Evolutionary conservation across 106 monocot genomes (phyloP).

Genomic region (Dendrobium officinale): DNA sequence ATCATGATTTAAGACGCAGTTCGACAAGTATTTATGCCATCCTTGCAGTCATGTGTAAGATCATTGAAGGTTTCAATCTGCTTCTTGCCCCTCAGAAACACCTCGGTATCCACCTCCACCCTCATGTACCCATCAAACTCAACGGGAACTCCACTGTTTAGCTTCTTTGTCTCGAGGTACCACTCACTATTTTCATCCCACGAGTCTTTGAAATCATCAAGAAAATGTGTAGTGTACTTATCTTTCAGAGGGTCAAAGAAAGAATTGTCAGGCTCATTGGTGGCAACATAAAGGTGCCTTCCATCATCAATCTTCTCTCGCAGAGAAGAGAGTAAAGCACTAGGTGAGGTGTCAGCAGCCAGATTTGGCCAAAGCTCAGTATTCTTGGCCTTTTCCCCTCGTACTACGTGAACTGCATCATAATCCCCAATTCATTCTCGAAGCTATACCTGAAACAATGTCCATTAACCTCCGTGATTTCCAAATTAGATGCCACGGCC

Average conservation of each 20-base stretch:
- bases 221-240: slow-evolving; percentile 57
- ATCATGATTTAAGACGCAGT: slow-evolving; percentile 5
- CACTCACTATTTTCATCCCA: slow-evolving; percentile 86
- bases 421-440: slow-evolving; percentile 83
- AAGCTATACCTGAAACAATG: slow-evolving; percentile 65
- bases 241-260: slow-evolving; percentile 76
- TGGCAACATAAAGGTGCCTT: slow-evolving; percentile 70
- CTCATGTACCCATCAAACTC: slow-evolving; percentile 96
- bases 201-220: slow-evolving; percentile 74
- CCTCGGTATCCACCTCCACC: slow-evolving; percentile 68
- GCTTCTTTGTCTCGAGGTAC: slow-evolving; percentile 63
- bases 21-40: slow-evolving; percentile 64
- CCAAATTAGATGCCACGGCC: slow-evolving; percentile 74
- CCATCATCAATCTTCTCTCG: slow-evolving; percentile 62
- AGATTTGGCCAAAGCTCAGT: slow-evolving; percentile 58
- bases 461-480: slow-evolving; percentile 69
- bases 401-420: slow-evolving; percentile 67
- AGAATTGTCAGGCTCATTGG: slow-evolving; percentile 44
- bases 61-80: slow-evolving; percentile 87
- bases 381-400: slow-evolving; percentile 72
- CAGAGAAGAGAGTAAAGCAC: slow-evolving; percentile 47
- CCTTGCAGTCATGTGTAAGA: slow-evolving; percentile 76
- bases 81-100: slow-evolving; percentile 86
- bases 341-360: slow-evolving; percentile 50
- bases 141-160: slow-evolving; percentile 62